phyloP scores from a whole-genome alignment of 306 rosid species.

The Cicer yamashitae region DNA sequence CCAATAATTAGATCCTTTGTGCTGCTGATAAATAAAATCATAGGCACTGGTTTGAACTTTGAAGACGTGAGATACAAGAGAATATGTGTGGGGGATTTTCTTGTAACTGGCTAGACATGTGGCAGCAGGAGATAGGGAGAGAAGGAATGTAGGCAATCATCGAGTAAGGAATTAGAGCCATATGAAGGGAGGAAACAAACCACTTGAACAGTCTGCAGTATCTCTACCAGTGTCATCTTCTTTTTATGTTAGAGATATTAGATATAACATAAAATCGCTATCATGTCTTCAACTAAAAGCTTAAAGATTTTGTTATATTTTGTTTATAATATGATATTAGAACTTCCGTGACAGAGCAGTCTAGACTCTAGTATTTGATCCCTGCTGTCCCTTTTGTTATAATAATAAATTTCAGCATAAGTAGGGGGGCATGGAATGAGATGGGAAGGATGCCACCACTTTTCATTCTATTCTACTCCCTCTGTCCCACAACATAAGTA shows the following conservation, averaged over 20 bases:
- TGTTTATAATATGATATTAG: background rate
- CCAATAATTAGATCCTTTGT: background rate
- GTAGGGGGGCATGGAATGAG: background rate
- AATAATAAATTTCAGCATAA: constrained; percentile 4
- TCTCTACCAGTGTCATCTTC: constrained; percentile 8
- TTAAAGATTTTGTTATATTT: constrained; percentile 1
- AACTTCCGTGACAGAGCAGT: background rate
- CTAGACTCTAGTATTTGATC: background rate
- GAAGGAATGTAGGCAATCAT: background rate
- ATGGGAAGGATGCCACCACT: too few relatives aligned
- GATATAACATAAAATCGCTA: background rate
- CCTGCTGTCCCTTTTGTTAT: background rate
- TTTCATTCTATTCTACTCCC: too few relatives aligned
- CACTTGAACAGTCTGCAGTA: background rate
- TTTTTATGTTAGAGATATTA: background rate
- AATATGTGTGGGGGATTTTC: background rate
- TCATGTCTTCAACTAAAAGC: background rate
- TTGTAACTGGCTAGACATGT: background rate
- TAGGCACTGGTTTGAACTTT: background rate
- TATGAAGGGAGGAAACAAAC: constrained; percentile 8
- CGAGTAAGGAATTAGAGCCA: constrained; percentile 2
- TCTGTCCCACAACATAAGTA: too few relatives aligned
- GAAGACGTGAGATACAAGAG: constrained; percentile 4
- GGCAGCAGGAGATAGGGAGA: background rate
- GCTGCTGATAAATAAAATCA: constrained; percentile 22